Evolutionary conservation across 305 asterid genomes (phyloP).

Genomic region (Solanum hybrid): DNA sequence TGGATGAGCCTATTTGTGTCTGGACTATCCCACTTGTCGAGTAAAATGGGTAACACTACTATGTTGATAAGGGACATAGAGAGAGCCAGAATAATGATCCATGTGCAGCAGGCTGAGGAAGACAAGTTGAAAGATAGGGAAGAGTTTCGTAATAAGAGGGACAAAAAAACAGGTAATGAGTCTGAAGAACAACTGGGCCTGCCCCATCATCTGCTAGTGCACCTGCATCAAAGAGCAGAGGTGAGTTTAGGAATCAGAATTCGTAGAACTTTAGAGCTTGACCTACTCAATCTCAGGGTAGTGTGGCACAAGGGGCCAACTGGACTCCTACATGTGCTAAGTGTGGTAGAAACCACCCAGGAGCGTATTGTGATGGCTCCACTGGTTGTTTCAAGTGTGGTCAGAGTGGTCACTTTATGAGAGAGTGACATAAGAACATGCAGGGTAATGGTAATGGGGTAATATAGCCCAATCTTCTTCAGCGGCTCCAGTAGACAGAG

Average conservation of each 20-base stretch:
- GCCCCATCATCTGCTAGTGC: too few relatives aligned
- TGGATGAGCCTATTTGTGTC: neutral
- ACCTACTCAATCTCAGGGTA: neutral
- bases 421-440: neutral
- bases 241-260: neutral
- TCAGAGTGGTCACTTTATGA: neutral
- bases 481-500: neutral
- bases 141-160: neutral
- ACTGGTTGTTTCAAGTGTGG: neutral
- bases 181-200: too few relatives aligned
- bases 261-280: neutral
- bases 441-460: neutral
- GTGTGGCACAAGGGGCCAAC: neutral
- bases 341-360: neutral
- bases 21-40: neutral
- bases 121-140: neutral
- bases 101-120: neutral
- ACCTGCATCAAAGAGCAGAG: neutral
- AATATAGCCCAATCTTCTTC: neutral
- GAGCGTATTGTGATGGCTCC: neutral
- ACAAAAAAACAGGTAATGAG: neutral
- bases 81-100: neutral
- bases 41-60: neutral
- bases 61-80: neutral
- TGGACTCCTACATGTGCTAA: neutral